Conservation (phyloP, 106 monocot species). For the Chionographis japonica region DNA sequence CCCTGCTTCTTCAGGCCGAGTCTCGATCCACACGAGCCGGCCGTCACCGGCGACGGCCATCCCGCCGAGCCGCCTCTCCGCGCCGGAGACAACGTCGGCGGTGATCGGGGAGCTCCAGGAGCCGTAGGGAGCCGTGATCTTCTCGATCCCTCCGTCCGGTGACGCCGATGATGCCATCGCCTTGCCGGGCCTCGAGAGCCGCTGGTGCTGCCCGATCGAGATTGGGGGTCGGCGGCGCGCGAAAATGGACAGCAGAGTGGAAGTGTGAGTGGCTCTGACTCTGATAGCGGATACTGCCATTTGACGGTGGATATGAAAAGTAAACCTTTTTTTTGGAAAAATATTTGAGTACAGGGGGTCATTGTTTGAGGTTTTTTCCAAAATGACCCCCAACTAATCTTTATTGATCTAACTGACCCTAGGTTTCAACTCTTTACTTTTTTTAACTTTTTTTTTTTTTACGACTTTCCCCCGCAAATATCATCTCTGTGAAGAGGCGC, state of each 20-base stretch:
- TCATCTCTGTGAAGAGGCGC: no score
- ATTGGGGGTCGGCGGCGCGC: not conserved
- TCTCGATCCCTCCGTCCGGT: conserved; percentile 11
- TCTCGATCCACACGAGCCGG: conserved; percentile 80
- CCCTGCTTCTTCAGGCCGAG: conserved; percentile 85
- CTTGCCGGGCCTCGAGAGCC: not conserved
- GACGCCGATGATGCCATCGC: conserved; percentile 6
- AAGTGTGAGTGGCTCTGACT: not conserved
- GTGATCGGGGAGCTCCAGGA: conserved; percentile 96
- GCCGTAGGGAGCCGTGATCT: conserved; percentile 66
- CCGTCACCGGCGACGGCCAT: conserved; percentile 66
- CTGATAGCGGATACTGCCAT: not conserved
- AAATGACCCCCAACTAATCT: no score
- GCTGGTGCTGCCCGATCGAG: not conserved
- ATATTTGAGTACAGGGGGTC: no score
- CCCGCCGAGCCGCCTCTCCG: conserved; percentile 69
- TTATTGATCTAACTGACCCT: no score
- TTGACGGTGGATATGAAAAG: no score
- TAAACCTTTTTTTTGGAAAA: no score
- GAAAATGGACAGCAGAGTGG: not conserved
- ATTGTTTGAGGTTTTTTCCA: no score
- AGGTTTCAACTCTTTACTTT: no score
- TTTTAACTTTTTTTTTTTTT: no score
- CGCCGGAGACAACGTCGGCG: conserved; percentile 69
- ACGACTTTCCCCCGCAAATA: no score